These are phyloP conservation scores for Russula ochroleuca DNA, from an alignment of 768 basidiomycete genomes.

Conservation along the genomic window DNA sequence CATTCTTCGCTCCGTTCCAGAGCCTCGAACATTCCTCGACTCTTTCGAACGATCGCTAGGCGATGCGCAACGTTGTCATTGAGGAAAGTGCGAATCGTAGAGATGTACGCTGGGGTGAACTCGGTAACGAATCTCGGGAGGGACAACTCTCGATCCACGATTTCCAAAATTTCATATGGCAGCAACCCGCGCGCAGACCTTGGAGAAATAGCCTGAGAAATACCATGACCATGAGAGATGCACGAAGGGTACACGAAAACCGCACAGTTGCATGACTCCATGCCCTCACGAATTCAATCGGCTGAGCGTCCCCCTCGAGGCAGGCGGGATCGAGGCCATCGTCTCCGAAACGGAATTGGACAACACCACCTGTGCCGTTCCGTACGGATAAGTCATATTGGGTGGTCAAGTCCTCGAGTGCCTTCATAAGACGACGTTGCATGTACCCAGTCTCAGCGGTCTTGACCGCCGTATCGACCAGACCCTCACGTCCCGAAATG, in stretches of 20 bases:
- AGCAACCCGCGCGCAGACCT: conserved; percentile 61
- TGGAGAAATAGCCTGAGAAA: conserved; percentile 56
- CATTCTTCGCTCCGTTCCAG: conserved; percentile 68
- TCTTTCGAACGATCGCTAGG: conserved; percentile 62
- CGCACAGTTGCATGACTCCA: conserved; percentile 80
- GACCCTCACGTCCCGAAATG: conserved; percentile 95
- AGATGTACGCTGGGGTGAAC: conserved; percentile 67
- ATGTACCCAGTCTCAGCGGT: conserved; percentile 99
- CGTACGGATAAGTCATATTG: conserved; percentile 96
- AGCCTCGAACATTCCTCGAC: conserved; percentile 81
- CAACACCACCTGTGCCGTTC: conserved; percentile 90
- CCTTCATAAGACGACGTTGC: conserved; percentile 99
- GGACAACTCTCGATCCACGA: conserved; percentile 61
- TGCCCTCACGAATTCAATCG: conserved; percentile 82
- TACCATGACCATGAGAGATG: conserved; percentile 14
- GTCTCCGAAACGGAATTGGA: conserved; percentile 96
- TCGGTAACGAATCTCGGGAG: conserved; percentile 57
- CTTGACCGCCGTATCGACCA: conserved; percentile 99
- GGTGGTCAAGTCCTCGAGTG: conserved; percentile 91
- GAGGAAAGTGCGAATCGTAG: conserved; percentile 68
- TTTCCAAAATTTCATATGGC: conserved; percentile 80
- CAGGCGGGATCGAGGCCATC: conserved; percentile 97
- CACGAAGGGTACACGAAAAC: not conserved
- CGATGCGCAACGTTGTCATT: conserved; percentile 57
- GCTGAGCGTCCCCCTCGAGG: conserved; percentile 92